Evolutionary conservation across 495 filamentous ascomycete genomes (phyloP).

Genomic region (Aspergillus egyptiacus): DNA sequence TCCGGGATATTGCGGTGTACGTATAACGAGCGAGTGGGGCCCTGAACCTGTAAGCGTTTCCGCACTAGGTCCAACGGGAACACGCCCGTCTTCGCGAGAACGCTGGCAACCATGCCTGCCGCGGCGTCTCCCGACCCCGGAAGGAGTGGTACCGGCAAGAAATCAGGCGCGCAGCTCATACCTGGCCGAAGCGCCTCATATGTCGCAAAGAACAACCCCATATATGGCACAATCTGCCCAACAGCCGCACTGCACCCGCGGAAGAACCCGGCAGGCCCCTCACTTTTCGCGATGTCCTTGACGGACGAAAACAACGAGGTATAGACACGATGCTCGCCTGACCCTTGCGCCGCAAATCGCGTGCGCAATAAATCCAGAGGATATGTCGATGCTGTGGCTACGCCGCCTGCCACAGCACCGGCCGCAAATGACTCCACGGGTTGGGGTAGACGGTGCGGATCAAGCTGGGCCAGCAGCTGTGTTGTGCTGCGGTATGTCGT

Average conservation of each 20-base stretch:
- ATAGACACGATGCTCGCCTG: conserved; percentile 63
- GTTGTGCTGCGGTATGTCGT: conserved; percentile 73
- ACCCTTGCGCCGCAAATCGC: conserved; percentile 89
- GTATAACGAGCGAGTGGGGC: conserved; percentile 71
- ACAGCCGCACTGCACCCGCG: conserved; percentile 75
- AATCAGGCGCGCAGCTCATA: neutral
- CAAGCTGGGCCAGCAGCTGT: conserved; percentile 49
- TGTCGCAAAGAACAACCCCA: conserved; percentile 89
- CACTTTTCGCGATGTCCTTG: conserved; percentile 62
- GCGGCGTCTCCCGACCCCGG: conserved; percentile 74
- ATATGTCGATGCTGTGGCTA: conserved; percentile 80
- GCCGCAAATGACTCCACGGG: conserved; percentile 68
- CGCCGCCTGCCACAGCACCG: conserved; percentile 72
- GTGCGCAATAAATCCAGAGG: conserved; percentile 91
- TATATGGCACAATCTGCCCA: conserved; percentile 85
- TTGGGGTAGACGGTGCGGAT: conserved; percentile 46
- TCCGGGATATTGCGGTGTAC: conserved; percentile 84
- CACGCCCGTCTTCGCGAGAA: conserved; percentile 79
- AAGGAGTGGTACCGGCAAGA: conserved; percentile 37
- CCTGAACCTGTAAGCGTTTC: conserved; percentile 93
- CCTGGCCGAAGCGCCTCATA: conserved; percentile 67
- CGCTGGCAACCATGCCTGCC: conserved; percentile 70
- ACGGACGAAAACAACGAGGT: conserved; percentile 59
- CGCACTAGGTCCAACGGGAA: conserved; percentile 93
- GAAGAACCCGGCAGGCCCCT: conserved; percentile 77